A percentile compares a stretch with the other conserved stretches of the same genome.
Evolutionary conservation across 306 rosid species (phyloP).

Genomic region (Inga leiocalycina): DNA sequence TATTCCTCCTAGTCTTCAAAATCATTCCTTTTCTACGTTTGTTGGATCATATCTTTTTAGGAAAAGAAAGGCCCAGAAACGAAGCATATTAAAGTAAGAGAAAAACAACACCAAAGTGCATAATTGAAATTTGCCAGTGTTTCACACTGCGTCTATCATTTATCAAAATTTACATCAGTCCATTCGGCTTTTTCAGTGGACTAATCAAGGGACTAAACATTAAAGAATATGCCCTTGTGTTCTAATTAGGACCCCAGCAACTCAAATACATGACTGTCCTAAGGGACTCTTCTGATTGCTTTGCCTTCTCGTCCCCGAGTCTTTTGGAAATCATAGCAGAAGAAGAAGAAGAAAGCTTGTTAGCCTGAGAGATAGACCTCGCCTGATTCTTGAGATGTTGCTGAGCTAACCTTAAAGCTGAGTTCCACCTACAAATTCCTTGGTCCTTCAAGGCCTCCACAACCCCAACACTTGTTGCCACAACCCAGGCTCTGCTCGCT

Average conservation of each 20-base stretch:
- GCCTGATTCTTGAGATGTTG: neutral
- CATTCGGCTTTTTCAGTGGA: neutral
- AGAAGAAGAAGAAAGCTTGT: slow-evolving; percentile 34
- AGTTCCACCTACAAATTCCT: slow-evolving; percentile 11
- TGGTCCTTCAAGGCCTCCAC: slow-evolving; percentile 19
- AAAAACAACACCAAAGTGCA: neutral
- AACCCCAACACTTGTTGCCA: neutral
- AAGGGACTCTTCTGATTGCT: slow-evolving; percentile 55
- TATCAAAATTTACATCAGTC: slow-evolving; percentile 4
- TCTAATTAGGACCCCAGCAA: slow-evolving; percentile 17
- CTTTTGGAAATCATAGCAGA: slow-evolving; percentile 26
- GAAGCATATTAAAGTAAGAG: neutral
- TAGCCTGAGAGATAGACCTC: slow-evolving; percentile 5
- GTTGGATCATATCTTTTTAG: neutral
- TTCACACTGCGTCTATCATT: neutral
- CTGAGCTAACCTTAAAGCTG: neutral
- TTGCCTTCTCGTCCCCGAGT: slow-evolving; percentile 36
- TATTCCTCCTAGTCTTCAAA: neutral
- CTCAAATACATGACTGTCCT: slow-evolving; percentile 9
- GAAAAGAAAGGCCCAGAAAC: too few species aligned
- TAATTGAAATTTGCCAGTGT: neutral
- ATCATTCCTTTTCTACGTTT: neutral
- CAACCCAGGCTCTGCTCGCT: slow-evolving; percentile 3
- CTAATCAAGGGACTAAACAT: neutral
- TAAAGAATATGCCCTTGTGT: neutral